phyloP scores from a whole-genome alignment of 768 basidiomycete species.

The Mrakia blollopis region DNA sequence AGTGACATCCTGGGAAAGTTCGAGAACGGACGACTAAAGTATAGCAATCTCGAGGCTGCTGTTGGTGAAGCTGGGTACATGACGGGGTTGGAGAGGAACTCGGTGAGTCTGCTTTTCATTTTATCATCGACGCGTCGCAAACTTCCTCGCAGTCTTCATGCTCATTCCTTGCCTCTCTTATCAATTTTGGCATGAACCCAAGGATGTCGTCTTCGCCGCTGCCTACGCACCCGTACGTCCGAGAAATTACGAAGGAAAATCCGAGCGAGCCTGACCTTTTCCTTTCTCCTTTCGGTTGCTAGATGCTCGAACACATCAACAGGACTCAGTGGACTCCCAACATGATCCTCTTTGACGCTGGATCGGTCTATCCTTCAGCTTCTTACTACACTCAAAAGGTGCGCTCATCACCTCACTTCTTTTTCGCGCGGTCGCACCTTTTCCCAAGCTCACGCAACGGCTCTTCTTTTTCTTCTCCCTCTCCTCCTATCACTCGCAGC shows the following conservation, averaged over 20 bases:
- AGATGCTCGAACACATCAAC: slow-evolving; percentile 9
- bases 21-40: background rate
- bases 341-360: slow-evolving; percentile 58
- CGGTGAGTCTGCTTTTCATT: background rate
- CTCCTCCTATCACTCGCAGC: background rate
- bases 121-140: background rate
- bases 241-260: background rate
- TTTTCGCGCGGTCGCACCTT: no score
- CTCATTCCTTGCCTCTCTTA: background rate
- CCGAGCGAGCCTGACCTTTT: background rate
- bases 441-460: background rate
- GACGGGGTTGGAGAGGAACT: slow-evolving; percentile 58
- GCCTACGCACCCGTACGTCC: background rate
- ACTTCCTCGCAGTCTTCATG: background rate
- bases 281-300: background rate
- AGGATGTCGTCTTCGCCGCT: background rate
- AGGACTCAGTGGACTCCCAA: slow-evolving; percentile 42
- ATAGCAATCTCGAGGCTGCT: slow-evolving; percentile 11
- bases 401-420: background rate
- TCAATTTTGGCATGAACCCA: background rate
- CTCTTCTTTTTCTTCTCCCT: background rate
- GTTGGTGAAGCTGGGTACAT: slow-evolving; percentile 62
- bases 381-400: slow-evolving; percentile 63
- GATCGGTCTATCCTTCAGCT: slow-evolving; percentile 56
- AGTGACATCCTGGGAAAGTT: background rate